Base-by-base conservation (phyloP, 176 grass and related monocot species). In the Oryza meyeriana region DNA sequence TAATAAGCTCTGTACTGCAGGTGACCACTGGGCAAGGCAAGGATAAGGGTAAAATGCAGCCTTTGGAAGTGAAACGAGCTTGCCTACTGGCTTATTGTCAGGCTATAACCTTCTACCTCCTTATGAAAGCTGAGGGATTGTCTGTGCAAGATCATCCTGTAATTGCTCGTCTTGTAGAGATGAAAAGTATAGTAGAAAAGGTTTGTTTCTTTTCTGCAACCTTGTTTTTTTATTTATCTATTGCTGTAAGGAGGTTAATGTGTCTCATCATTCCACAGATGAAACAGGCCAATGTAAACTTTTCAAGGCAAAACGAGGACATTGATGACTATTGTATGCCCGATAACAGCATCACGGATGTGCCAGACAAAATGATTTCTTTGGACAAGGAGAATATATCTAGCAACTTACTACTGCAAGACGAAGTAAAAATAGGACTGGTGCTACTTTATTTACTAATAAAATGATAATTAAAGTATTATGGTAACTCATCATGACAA, bases 91-190 rank as follows among this genome's bases (percentile, higher is more conserved):
- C 83, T 76, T 92, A 98, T 78, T 95, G 88, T 84, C 95, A 95
- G 76, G 70, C 92, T 76, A 98, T 98, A 87, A 94, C 81, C 45
- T 98, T 93, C 75, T 95, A 98, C 86, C 95, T 98, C 72, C 92
- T 98, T 87, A 88, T 95, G 73, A 98, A 93, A 85, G 86, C 92
- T 12, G 92, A 98, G 79, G 95, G 95, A 52, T 86, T 92, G 47
- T 52, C 92, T 18, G 85, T 98, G 40, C 86, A 90, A 31, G 90
- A 95, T 88, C 95, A 98, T 89, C 95, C 95, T 75, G 88, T 98
- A 67, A 93, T 95, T 86, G 82, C 88, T 69, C 92, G 79, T 47
- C 82, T 98, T 42, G 87, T 95, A 81, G 95, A 98, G 78, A 98
- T 92, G 69, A 98, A 95, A 76, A 86, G 88, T 72, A 85, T 93